phyloP scores from a whole-genome alignment of 768 basidiomycete species.

The Boletus rufocinnamomeus region DNA sequence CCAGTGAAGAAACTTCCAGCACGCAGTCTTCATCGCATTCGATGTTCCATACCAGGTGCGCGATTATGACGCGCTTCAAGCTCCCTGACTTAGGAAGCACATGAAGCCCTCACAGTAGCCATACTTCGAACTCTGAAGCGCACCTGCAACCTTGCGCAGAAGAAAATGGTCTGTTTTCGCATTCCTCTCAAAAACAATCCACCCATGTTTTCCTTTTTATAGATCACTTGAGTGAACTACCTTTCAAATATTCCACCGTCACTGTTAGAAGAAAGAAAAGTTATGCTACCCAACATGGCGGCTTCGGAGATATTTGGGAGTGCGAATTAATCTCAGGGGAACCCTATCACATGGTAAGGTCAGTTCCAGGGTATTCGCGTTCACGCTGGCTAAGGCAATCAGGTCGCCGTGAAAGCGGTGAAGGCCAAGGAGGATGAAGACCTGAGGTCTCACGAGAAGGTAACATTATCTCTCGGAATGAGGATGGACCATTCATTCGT shows the following conservation, averaged over 20 bases:
- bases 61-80: neutral
- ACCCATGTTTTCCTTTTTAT: neutral
- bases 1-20: slow-evolving; percentile 5
- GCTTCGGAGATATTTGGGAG: slow-evolving; percentile 27
- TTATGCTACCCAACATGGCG: slow-evolving; percentile 14
- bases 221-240: slow-evolving; percentile 12
- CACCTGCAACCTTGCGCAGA: slow-evolving; percentile 5
- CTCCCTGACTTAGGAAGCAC: neutral
- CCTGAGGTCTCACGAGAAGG: slow-evolving; percentile 13
- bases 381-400: neutral
- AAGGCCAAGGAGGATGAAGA: neutral
- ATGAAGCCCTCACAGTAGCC: slow-evolving; percentile 15
- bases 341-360: slow-evolving; percentile 8
- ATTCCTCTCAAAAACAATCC: neutral
- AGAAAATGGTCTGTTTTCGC: slow-evolving; percentile 5
- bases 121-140: slow-evolving; percentile 15
- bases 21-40: slow-evolving; percentile 5
- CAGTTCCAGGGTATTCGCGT: neutral
- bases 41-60: slow-evolving; percentile 12
- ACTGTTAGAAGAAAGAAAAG: slow-evolving; percentile 3
- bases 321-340: slow-evolving; percentile 22
- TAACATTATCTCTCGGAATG: neutral
- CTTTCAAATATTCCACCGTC: slow-evolving; percentile 3
- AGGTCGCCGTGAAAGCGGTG: slow-evolving; percentile 28
- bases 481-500: neutral